Evolutionary conservation across 352 stramenopile genomes (phyloP).

Genomic region (Globisporangium orthogonon): DNA sequence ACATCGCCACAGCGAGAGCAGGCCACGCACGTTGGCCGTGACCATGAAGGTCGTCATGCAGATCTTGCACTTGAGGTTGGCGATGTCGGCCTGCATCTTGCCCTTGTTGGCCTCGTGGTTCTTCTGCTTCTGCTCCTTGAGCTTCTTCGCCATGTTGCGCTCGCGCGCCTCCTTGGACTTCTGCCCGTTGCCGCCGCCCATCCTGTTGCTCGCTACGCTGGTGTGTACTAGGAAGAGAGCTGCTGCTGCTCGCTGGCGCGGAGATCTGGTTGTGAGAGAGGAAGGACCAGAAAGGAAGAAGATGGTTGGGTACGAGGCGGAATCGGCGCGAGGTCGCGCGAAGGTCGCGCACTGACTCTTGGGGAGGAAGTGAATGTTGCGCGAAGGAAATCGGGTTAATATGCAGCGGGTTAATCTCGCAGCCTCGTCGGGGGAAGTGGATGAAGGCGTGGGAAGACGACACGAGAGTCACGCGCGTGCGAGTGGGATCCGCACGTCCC

Average conservation of each 20-base stretch:
- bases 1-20: neutral
- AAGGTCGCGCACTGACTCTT: constrained; percentile 1
- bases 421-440: no score
- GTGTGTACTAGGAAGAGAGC: no score
- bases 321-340: neutral
- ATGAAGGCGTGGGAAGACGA: no score
- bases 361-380: neutral
- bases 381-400: neutral
- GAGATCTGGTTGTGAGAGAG: neutral
- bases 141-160: constrained; percentile 82
- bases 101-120: constrained; percentile 72
- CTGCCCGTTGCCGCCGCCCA: constrained; percentile 81
- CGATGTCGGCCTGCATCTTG: constrained; percentile 79
- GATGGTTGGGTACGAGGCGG: constrained; percentile 1
- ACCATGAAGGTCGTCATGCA: constrained; percentile 86
- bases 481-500: no score
- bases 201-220: constrained; percentile 16
- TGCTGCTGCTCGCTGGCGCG: neutral
- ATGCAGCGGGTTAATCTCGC: no score
- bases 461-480: no score
- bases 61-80: constrained; percentile 84
- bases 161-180: constrained; percentile 78
- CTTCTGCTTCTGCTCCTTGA: constrained; percentile 78
- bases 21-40: constrained; percentile 60
- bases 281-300: neutral